Conservation (phyloP, 2,329 filamentous ascomycete species). For the Claviceps cyperi region DNA sequence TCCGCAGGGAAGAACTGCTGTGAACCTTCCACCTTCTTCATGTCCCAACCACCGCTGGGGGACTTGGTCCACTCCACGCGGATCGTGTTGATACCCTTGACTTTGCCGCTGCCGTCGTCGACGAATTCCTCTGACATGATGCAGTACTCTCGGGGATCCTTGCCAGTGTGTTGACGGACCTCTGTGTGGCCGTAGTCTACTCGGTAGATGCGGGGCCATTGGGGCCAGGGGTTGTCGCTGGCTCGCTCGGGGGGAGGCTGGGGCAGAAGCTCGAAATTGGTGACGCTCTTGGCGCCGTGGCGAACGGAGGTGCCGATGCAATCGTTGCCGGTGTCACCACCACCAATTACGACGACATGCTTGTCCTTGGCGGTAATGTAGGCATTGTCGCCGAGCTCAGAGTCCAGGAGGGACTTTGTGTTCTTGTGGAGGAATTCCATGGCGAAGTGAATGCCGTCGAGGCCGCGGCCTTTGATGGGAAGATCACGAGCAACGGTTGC, state of each 20-base stretch:
- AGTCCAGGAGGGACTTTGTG: constrained; percentile 93
- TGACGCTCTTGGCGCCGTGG: constrained; percentile 87
- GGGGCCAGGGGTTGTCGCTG: constrained; percentile 92
- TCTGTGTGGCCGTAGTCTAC: constrained; percentile 97
- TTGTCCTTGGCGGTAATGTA: constrained; percentile 96
- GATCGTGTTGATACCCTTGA: constrained; percentile 91
- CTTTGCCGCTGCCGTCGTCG: constrained; percentile 70
- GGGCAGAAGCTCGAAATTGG: constrained; percentile 90
- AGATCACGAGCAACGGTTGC: constrained; percentile 87
- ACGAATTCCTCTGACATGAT: constrained; percentile 98
- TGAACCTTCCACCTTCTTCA: constrained; percentile 90
- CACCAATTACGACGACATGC: constrained; percentile 90
- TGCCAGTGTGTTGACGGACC: constrained; percentile 90
- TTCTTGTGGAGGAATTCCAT: constrained; percentile 98
- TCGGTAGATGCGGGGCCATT: constrained; percentile 95
- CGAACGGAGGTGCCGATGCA: constrained; percentile 94
- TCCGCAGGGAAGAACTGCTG: constrained; percentile 96
- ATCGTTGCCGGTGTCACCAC: constrained; percentile 95
- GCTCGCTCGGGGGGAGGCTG: constrained; percentile 85
- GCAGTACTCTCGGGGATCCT: constrained; percentile 91
- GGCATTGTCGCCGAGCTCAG: constrained; percentile 63
- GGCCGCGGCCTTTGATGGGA: constrained; percentile 74
- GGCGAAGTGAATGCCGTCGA: constrained; percentile 85
- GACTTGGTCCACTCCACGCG: constrained; percentile 95
- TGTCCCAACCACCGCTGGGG: constrained; percentile 83